Evolutionary conservation across 495 filamentous ascomycete genomes (phyloP).

Genomic region (Podospora bellae-mahoneyi): DNA sequence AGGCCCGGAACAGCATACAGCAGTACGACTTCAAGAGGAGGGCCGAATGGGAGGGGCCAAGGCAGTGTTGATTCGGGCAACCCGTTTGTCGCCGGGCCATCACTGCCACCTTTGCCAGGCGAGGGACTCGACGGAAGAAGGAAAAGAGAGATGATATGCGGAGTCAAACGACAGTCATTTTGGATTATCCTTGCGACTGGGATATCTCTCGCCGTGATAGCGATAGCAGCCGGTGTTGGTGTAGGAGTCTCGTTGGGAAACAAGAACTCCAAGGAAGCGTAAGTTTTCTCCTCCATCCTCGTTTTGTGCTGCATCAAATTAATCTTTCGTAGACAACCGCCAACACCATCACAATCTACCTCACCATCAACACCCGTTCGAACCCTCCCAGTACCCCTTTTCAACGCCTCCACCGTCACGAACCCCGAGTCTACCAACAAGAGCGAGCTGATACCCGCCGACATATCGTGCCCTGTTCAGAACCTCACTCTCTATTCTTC

Average conservation of each 20-base stretch:
- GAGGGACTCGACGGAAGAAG: background rate
- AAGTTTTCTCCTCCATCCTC: background rate
- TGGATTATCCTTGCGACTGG: constrained; percentile 10
- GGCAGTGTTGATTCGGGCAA: constrained; percentile 1
- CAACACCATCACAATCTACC: background rate
- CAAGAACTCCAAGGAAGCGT: constrained; percentile 4
- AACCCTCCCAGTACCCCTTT: constrained; percentile 19
- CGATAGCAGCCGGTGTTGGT: constrained; percentile 15
- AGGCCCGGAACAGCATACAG: constrained; percentile 1
- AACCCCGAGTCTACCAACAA: constrained; percentile 7
- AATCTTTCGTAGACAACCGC: background rate
- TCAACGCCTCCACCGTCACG: constrained; percentile 9
- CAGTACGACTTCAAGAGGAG: background rate
- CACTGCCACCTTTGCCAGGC: constrained; percentile 10
- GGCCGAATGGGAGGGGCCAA: background rate
- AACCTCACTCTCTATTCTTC: constrained; percentile 37
- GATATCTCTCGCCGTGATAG: constrained; percentile 12
- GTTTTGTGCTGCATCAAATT: background rate
- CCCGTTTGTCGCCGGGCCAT: background rate
- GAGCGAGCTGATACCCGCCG: constrained; percentile 9
- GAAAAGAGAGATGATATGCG: constrained; percentile 8
- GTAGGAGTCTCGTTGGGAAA: constrained; percentile 6
- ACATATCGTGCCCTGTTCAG: constrained; percentile 27
- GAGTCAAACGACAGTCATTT: constrained; percentile 9
- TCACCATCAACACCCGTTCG: constrained; percentile 1